A percentile compares a stretch with the other conserved stretches of the same genome.
Conservation (phyloP, 495 filamentous ascomycete species). For the Pyronema omphalodes region DNA sequence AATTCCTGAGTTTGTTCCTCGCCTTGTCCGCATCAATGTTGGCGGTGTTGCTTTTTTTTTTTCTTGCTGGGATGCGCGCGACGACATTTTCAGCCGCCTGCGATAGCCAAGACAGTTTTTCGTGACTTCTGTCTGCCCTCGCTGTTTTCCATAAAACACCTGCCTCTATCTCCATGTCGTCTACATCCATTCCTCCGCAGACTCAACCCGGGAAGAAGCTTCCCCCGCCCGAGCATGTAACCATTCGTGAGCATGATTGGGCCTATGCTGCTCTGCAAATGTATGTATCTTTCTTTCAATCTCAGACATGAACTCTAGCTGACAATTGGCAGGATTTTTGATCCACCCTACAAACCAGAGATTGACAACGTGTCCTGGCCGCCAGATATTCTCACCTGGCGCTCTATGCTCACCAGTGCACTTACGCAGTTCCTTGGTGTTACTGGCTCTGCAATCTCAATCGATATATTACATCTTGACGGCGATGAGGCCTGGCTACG, state of each 20-base stretch:
- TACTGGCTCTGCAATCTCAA: slow-evolving; percentile 51
- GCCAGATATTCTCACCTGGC: slow-evolving; percentile 57
- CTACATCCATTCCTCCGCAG: too few relatives aligned
- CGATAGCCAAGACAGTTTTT: too few relatives aligned
- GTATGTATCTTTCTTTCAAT: slow-evolving; percentile 10
- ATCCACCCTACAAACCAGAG: slow-evolving; percentile 15
- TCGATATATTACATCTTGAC: slow-evolving; percentile 60
- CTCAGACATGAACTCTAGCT: background rate
- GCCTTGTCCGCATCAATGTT: too few relatives aligned
- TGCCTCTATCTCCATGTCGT: too few relatives aligned
- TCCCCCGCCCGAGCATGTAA: slow-evolving; percentile 7
- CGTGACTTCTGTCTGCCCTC: too few relatives aligned
- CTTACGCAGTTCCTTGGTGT: slow-evolving; percentile 65
- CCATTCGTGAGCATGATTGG: slow-evolving; percentile 19
- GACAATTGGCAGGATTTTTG: slow-evolving; percentile 14
- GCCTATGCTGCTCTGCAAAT: slow-evolving; percentile 20
- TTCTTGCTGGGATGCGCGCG: too few relatives aligned
- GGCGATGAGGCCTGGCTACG: slow-evolving; percentile 49
- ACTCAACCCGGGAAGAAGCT: background rate
- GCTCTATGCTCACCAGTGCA: slow-evolving; percentile 51
- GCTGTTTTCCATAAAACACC: too few relatives aligned
- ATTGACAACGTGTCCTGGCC: slow-evolving; percentile 17
- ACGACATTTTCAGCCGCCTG: background rate
- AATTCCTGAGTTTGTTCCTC: too few relatives aligned
- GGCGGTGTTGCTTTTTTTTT: too few relatives aligned